Evolutionary conservation across 768 basidiomycete genomes (phyloP).

Genomic region (Lepiota venenata): DNA sequence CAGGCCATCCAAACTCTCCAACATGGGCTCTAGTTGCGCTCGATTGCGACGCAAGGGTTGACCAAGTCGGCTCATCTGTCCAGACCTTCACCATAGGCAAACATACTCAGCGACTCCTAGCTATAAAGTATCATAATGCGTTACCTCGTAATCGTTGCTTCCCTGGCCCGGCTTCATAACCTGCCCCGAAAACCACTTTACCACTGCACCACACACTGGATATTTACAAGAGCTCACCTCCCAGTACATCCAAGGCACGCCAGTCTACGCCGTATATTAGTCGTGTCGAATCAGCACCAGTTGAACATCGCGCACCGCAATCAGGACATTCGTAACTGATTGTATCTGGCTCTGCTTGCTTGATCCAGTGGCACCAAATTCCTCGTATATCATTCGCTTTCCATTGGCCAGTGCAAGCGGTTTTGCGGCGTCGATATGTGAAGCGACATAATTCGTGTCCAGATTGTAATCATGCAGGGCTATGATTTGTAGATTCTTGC

Average conservation of each 20-base stretch:
- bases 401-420: slow-evolving; percentile 31
- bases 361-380: slow-evolving; percentile 34
- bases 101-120: neutral
- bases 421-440: slow-evolving; percentile 36
- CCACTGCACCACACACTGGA: no score
- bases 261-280: slow-evolving; percentile 12
- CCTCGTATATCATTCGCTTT: slow-evolving; percentile 33
- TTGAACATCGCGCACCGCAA: slow-evolving; percentile 21
- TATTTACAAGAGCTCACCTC: slow-evolving; percentile 10
- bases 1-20: slow-evolving; percentile 22
- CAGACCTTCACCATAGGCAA: slow-evolving; percentile 17
- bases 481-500: slow-evolving; percentile 20
- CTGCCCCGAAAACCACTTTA: no score
- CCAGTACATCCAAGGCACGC: slow-evolving; percentile 26
- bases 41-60: slow-evolving; percentile 18
- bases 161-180: slow-evolving; percentile 19
- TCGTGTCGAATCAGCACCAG: neutral
- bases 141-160: slow-evolving; percentile 20
- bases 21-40: slow-evolving; percentile 17
- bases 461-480: slow-evolving; percentile 34
- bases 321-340: slow-evolving; percentile 32
- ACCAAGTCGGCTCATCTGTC: slow-evolving; percentile 25
- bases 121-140: neutral
- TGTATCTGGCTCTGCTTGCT: slow-evolving; percentile 36
- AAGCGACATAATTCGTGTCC: slow-evolving; percentile 39